Evolutionary conservation across 2,329 filamentous ascomycete species (phyloP), one percentile per base, ranked within the genome.

Genomic region (Beauveria caledonica): DNA sequence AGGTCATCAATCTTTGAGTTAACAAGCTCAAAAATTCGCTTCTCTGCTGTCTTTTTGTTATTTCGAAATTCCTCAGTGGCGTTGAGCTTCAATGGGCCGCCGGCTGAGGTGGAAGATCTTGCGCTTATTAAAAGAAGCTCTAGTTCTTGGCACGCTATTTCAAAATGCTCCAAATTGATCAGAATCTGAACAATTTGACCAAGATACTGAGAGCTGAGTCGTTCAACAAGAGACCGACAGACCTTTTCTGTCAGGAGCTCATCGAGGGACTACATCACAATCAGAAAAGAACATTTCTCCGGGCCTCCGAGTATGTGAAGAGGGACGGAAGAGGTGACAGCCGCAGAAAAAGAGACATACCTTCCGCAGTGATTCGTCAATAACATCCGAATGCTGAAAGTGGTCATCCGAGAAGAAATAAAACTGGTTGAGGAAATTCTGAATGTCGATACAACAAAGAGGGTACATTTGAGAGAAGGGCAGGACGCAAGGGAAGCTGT

Each of bases 401-500:
- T 97, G 92, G 69, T 97, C 92, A 68, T 96, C 92, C 9, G 90
- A 92, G 75, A 97, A 99, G 73, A 95, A 92, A 73, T 97, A 97
- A 69, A 99, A 97, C 70, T 97, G 92, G 72, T 97, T 97, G 62
- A 97, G 79, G 72, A 99, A 97, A 73, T 97, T 97, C 45, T 93
- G 86, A 67, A 99, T 97, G 69, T 97, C 92, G 71, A 97, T 97
- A 77, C 94, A 99, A 75, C 94, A 97, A 36, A 97, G 81, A 1
- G 94, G 93, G 71, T 99, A 99, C 94, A 99, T 99, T 68, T 97
- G 92, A 13, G 92, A 97, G 72, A 99, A 99, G 0, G 94, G 95
- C 1, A 99, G 79, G n/a, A 97, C 90, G 67, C 89, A 95, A 5
- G 94, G 95, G 71, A 96, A 96, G 13, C 89, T 92, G 63, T 27